Evolutionary conservation across 306 rosid species (phyloP), one percentile per base, ranked within the genome.

Genomic region (Psophocarpus tetragonolobus): DNA sequence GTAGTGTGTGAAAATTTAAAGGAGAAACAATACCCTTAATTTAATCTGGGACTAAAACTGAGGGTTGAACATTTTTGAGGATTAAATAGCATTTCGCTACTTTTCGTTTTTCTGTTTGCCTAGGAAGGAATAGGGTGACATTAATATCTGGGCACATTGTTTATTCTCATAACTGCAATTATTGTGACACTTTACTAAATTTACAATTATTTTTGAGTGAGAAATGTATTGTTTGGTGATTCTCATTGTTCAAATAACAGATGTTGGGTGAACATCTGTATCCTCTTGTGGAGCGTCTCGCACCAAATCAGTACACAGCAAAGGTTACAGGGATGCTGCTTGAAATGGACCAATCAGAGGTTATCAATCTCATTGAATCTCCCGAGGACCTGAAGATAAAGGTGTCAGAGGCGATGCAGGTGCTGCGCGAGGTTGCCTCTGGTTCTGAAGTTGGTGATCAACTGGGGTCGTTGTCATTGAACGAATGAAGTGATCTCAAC

Each of bases 321-420:
- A 94, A 92, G 90, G 97, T 94, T 71, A 94, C 97, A 0, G 97
- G 98, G 66, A 90, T 92, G 97, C 64, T 90, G 81, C 88, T 94
- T 76, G 98, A 94, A 85, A 94, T 94, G 98, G 98, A 94, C 63
- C 97, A 88, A 70, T 84, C 98, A 0, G 98, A 94, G 87, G 98
- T 94, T 36, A 89, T 94, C 56, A 97, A 94, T 87, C 97, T 92
- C 71, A 88, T 94, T 3, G 98, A 94, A 83, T 87, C 97, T 38
- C 97, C 97, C 0, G 97, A 92, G 38, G 98, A 86, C 70, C 74
- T 94, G 61, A 92, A 94, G 85, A 81, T 39, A 57, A 92, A 94
- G 82, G 96, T 92, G 65, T 88, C 92, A 0, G 97, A 94, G 84
- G 98, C 98, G 39, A 85, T 92, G 91, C 92, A 87, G 66, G 97